phyloP scores from a whole-genome alignment of 768 basidiomycete genomes.

The Austroboletus festivus region DNA sequence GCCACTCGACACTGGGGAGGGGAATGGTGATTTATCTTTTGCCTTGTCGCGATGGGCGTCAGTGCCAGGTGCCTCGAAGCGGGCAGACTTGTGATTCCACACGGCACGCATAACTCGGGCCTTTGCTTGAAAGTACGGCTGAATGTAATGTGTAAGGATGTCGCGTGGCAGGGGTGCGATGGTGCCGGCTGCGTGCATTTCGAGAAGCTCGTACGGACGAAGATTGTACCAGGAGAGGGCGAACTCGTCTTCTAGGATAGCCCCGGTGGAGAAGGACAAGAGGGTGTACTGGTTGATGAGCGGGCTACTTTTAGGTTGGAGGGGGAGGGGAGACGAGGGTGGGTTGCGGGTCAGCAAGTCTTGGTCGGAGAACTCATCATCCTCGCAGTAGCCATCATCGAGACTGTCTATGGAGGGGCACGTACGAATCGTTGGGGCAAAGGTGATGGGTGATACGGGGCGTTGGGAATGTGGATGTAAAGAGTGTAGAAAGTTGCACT shows the following conservation, averaged over 20 bases:
- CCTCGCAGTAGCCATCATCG: constrained; percentile 29
- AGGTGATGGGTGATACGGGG: constrained; percentile 66
- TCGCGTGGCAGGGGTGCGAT: constrained; percentile 44
- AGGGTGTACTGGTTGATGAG: constrained; percentile 45
- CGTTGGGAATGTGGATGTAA: constrained; percentile 34
- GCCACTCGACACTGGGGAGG: constrained; percentile 7
- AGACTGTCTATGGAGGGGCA: constrained; percentile 23
- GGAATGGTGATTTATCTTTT: constrained; percentile 15
- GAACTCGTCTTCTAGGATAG: constrained; percentile 67
- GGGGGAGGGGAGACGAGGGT: background rate
- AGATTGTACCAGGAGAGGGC: constrained; percentile 56
- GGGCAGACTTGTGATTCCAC: constrained; percentile 27
- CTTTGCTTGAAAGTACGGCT: constrained; percentile 58
- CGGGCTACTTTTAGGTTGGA: constrained; percentile 11
- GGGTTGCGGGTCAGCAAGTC: constrained; percentile 10
- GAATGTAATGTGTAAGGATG: constrained; percentile 41
- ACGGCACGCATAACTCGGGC: constrained; percentile 51
- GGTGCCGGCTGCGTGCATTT: constrained; percentile 51
- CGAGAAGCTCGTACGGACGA: constrained; percentile 62
- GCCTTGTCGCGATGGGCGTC: constrained; percentile 6
- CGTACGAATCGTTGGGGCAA: constrained; percentile 39
- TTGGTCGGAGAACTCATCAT: constrained; percentile 33
- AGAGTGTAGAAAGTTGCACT: constrained; percentile 45
- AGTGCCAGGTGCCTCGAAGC: constrained; percentile 24
- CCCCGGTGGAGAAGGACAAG: constrained; percentile 65